Evolutionary conservation across 768 basidiomycete genomes (phyloP), one percentile per base, ranked within the genome.

Genomic region (Phaeolepiota aurea): DNA sequence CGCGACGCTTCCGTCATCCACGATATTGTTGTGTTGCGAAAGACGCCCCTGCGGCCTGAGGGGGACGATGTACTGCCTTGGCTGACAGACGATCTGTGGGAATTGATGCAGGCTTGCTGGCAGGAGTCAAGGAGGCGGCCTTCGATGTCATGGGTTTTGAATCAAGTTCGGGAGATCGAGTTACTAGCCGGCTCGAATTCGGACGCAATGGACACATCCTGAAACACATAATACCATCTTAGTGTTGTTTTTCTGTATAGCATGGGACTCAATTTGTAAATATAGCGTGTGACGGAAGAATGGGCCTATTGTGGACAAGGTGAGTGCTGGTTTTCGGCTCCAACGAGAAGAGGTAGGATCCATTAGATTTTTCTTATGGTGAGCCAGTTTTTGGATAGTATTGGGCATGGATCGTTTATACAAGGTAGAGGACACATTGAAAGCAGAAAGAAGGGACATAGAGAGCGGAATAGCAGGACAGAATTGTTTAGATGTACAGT

Each of bases 1-100:
- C 61, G 71, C 14, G 76, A 79, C 47, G 59, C 72, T 7, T 54
- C 65, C 19, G 76, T 81, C 16, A 63, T 77, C 31, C 61, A 59
- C 43, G 65, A 68, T 43, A 62, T 77, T 23, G 47, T 63, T 1
- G 49, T 56, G 2, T 54, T 63, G 25, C 55, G 61, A 31, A 52
- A 62, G 43, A 55, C 52, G 7, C 79, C 77, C 2, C 52, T 48
- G 0, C 61, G 71, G 9, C 79, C 79, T 22, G 45, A 57, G 20
- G 61, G 56, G 3, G 51, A 47, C 15, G 58, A 50, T 2, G 53
- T 53, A 9, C 39, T 52, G 28, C 48, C 43, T 34, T 73, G 69
- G 66, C 50, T 76, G 43, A 64, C 66, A 3, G 69, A 77, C 42
- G 61, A 50, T 3, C 34, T 77, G 16, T 79, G 78, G 78, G 48